Percentiles rank a stretch among this genome's conserved stretches.
Evolutionary conservation across 2,329 filamentous ascomycete genomes (phyloP).

Genomic region (Scorias spongiosa): DNA sequence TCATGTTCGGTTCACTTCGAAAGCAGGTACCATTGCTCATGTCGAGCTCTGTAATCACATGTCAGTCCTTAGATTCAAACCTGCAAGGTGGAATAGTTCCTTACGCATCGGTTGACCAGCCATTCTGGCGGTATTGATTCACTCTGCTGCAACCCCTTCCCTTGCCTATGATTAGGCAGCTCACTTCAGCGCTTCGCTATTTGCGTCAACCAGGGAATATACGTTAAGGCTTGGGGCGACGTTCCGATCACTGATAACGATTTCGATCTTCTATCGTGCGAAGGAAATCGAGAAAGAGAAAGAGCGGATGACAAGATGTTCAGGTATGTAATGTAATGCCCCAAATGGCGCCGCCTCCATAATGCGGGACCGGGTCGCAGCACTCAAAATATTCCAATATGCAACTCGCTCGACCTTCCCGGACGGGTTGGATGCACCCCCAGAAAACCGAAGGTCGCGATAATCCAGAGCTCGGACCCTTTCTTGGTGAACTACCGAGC

Average conservation of each 20-base stretch:
- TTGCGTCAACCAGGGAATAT: neutral
- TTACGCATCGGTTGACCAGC: slow-evolving; percentile 37
- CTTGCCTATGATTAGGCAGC: slow-evolving; percentile 1
- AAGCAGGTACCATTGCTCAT: slow-evolving; percentile 57
- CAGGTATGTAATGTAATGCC: too few relatives aligned
- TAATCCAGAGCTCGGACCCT: neutral
- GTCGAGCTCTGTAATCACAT: slow-evolving; percentile 50
- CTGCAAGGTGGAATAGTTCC: slow-evolving; percentile 13
- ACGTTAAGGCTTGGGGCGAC: too few relatives aligned
- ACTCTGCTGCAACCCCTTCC: neutral
- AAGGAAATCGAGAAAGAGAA: too few relatives aligned
- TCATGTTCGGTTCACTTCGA: slow-evolving; percentile 1
- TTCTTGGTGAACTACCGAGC: neutral
- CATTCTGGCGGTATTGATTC: slow-evolving; percentile 28
- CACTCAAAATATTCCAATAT: neutral
- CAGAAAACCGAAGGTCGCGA: neutral
- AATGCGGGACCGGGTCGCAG: neutral
- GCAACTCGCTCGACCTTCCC: neutral
- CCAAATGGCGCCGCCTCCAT: too few relatives aligned
- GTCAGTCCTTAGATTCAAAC: slow-evolving; percentile 48
- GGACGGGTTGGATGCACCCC: neutral
- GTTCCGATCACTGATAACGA: too few relatives aligned
- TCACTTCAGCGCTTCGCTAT: neutral
- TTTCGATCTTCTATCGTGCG: too few relatives aligned
- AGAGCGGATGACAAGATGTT: too few relatives aligned